Base-by-base conservation (phyloP, 2,329 filamentous ascomycete species). In the Apiospora rasikravindrae region DNA sequence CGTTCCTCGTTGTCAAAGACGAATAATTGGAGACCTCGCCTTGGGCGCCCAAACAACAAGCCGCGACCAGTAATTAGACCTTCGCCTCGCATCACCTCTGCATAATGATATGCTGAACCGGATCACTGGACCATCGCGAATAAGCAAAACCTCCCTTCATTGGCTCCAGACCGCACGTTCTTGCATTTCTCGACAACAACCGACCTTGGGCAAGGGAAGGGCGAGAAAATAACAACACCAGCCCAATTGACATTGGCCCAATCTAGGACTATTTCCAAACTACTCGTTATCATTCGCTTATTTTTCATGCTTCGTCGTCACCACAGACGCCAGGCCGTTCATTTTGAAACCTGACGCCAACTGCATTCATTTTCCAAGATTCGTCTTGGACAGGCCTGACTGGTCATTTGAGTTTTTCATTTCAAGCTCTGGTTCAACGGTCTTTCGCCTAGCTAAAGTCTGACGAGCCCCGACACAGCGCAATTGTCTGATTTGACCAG, bases 111-210 rank as follows among this genome's bases (percentile, higher is more conserved):
- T 71, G 69, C 49, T 51, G 51, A 51, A 66, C 44, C 26, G 69
- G n/a, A 69, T 67, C 40, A 53, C 67, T 73, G 72, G 70, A 69
- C 72, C 51, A 69, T 45, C 67, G 47, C 68, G 68, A 69, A 47
- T 53, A 53, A 68, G 71, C 71, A 47, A 69, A 70, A 69, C 5
- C 29, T 51, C 24, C 29, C 44, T 44, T 45, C 47, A 49, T 68
- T 69, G 47, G 68, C 47, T 57, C 37, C 68, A 29, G 29, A 49
- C 29, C 67, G 44, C 67, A 37, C 67, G 44, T 69, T 49, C 67
- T 64, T 40, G 57, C 57, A 64, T 64, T 40, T 40, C 33, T 24
- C 57, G 57, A 37, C 57, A 64, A 64, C 57, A 64, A 40, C 57
- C 33, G 57, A 19, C 22, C 57, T 64, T 64, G 57, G 57, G 29